Evolutionary conservation across 495 filamentous ascomycete species (phyloP), one percentile per base, ranked within the genome.

Genomic region (Penicillium parvum): DNA sequence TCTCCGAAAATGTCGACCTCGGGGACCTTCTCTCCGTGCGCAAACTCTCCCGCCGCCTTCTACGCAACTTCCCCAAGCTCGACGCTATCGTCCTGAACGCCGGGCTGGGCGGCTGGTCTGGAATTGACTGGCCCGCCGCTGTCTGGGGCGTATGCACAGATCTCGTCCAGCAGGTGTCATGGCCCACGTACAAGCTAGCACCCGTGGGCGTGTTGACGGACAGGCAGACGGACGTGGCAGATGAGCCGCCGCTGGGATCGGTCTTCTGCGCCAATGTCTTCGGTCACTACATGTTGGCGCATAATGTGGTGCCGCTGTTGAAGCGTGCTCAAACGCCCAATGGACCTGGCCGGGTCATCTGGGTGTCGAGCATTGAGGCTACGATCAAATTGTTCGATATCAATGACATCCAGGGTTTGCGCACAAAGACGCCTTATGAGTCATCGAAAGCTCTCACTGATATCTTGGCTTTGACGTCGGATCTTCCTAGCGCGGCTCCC

Each of bases 221-320:
- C 10, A 51, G 52, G 7, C 68, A 71, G 35, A 65, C 58, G 7
- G 32, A 34, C 16, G 27, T 15, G 9, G 25, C 41, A 20, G 47
- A 65, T 4, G 78, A 84, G 41, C 77, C 80, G 1, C 65, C 69
- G 1, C 65, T 97, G 0, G 94, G 89, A 3, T 68, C 83, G 37
- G 77, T 96, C 5, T 98, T 96, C 63, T 85, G 82, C 61, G 81
- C 89, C 37, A 97, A 97, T 57, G 77, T 95, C 20, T 95, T 98
- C 57, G 92, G 94, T 1, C 92, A 97, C 65, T 97, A 98, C 60
- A 68, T 96, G 49, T 83, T 98, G 14, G 77, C 77, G 12, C 90
- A 95, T 59, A 82, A 83, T 43, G 72, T 96, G 2, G 68, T 81
- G 39, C 82, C 87, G 1, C 71, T 96, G 7, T 73, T 97, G 32